phyloP scores from a whole-genome alignment of 2,329 filamentous ascomycete species.

The Alternaria rosae region DNA sequence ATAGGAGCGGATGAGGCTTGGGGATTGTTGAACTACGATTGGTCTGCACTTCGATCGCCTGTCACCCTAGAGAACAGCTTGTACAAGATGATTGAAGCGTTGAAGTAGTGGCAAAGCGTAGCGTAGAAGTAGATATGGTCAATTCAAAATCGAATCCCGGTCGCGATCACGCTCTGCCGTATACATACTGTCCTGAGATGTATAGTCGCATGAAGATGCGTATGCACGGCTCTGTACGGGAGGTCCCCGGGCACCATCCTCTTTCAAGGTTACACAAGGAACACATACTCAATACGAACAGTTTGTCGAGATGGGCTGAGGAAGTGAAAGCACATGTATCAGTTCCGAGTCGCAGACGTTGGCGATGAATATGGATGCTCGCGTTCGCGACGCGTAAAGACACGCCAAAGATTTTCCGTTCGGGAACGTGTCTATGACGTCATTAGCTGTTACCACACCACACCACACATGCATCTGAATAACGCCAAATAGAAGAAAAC shows the following conservation, averaged over 20 bases:
- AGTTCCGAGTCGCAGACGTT: too few relatives aligned
- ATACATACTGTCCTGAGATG: not conserved
- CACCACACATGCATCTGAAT: not conserved
- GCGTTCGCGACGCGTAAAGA: not conserved
- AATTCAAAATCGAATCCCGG: not conserved
- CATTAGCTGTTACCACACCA: not conserved
- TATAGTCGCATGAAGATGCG: not conserved
- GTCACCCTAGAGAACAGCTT: slow-evolving; percentile 44
- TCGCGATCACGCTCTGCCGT: not conserved
- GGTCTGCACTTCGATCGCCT: slow-evolving; percentile 34
- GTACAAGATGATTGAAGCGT: slow-evolving; percentile 41
- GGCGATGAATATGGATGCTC: not conserved
- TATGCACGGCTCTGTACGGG: not conserved
- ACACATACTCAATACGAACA: not conserved
- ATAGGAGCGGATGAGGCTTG: slow-evolving; percentile 41
- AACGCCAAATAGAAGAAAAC: too few relatives aligned
- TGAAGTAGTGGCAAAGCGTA: slow-evolving; percentile 13
- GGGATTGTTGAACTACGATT: slow-evolving; percentile 42
- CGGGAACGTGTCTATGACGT: not conserved
- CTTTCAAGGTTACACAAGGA: not conserved
- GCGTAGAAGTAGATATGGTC: not conserved
- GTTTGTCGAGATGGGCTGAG: not conserved
- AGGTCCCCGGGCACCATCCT: not conserved
- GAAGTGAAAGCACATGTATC: not conserved
- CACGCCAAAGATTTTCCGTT: not conserved